Evolutionary conservation across 371 early-diverging fungal species (phyloP).

Genomic region (Haplosporangium sp.): DNA sequence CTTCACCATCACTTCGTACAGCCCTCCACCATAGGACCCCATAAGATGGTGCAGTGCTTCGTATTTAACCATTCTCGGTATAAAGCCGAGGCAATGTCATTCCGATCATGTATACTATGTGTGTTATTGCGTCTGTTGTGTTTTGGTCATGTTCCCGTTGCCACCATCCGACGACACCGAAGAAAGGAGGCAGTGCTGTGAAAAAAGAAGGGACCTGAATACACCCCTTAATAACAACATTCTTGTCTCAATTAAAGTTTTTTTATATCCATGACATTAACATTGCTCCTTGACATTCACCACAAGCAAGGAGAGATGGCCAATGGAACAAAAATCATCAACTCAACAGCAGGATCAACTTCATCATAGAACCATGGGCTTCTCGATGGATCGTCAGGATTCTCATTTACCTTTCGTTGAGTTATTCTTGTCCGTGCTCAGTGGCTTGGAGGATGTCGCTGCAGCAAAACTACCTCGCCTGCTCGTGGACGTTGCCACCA

Average conservation of each 20-base stretch:
- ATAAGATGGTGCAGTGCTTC: no score
- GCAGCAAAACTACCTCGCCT: slow-evolving; percentile 12
- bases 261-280: neutral
- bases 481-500: slow-evolving; percentile 18
- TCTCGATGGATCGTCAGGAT: neutral
- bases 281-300: neutral
- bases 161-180: no score
- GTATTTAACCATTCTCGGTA: neutral
- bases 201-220: neutral
- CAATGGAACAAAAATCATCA: slow-evolving; percentile 2
- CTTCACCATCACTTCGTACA: no score
- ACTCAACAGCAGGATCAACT: neutral
- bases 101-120: no score
- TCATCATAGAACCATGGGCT: neutral
- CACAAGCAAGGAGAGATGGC: neutral
- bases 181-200: no score
- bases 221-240: slow-evolving; percentile 3
- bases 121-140: neutral
- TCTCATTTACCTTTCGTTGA: slow-evolving; percentile 1
- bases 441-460: slow-evolving; percentile 39
- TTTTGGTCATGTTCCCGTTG: neutral
- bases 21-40: no score
- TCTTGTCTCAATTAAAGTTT: neutral
- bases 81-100: no score
- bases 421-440: slow-evolving; percentile 34